These are phyloP conservation scores for Aspergillus sp. DNA, from an alignment of 2,329 filamentous ascomycete species.

Conservation along the genomic window DNA sequence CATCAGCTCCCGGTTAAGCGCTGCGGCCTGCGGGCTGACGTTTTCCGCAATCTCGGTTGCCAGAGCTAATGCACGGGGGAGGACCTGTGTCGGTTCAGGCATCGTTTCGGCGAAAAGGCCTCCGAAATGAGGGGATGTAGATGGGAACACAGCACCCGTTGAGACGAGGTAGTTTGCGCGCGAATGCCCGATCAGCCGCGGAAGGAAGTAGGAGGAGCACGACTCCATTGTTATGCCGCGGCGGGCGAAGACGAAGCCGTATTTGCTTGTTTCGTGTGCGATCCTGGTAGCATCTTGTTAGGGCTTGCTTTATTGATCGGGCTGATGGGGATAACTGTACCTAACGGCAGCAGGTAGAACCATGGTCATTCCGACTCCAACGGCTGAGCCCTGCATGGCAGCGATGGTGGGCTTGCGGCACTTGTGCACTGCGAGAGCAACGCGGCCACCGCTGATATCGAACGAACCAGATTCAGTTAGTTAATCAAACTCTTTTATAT, in stretches of 20 bases:
- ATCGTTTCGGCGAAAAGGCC: slow-evolving; percentile 66
- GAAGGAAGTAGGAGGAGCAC: slow-evolving; percentile 69
- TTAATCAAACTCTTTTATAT: neutral
- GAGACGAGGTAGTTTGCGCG: slow-evolving; percentile 49
- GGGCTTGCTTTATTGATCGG: too few relatives aligned
- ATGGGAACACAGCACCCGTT: slow-evolving; percentile 61
- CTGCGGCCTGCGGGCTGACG: slow-evolving; percentile 63
- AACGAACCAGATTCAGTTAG: neutral
- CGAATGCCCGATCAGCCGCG: slow-evolving; percentile 61
- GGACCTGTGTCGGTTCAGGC: slow-evolving; percentile 57
- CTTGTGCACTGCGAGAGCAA: slow-evolving; percentile 54
- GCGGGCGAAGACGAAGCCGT: slow-evolving; percentile 73
- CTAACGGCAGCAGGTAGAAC: slow-evolving; percentile 57
- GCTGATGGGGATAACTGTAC: slow-evolving; percentile 12
- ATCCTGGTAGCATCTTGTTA: slow-evolving; percentile 36
- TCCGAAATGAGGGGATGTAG: slow-evolving; percentile 51
- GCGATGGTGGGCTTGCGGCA: slow-evolving; percentile 59
- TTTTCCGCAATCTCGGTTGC: slow-evolving; percentile 67
- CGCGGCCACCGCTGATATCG: slow-evolving; percentile 26
- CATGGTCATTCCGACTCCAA: slow-evolving; percentile 61
- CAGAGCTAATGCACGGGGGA: slow-evolving; percentile 64
- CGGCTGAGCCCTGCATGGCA: slow-evolving; percentile 57
- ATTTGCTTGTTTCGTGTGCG: slow-evolving; percentile 59
- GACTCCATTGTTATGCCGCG: slow-evolving; percentile 73
- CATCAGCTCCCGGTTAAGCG: slow-evolving; percentile 72